Evolutionary conservation across 805 yeast species (phyloP), one percentile per base, ranked within the genome.

Genomic region (Hermanozyma aechmeae): DNA sequence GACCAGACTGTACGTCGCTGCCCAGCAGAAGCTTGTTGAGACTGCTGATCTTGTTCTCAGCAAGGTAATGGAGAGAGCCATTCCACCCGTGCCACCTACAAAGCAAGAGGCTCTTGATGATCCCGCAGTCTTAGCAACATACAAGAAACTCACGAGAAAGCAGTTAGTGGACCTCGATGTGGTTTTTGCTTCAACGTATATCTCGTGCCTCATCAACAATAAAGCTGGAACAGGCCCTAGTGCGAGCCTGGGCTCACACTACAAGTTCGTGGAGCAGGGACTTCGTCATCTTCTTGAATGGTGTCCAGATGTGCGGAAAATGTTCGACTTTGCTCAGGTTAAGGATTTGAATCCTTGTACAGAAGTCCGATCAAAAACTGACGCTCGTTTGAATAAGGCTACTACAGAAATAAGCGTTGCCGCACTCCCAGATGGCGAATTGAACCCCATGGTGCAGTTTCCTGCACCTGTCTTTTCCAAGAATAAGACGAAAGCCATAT

Each of bases 11-110:
- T 35, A 53, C 8, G 39, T 50, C 17, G 48, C 52, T 16, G 30
- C 36, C n/a, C 61, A 61, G 16, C 52, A 51, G 4, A 47, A 45
- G 24, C 31, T 53, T 13, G 41, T 53, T 1, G 34, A 33, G 8
- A 48, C 52, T 10, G 57, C 58, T 12, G 43, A 53, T 16, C 22
- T 46, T 21, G 43, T 60, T 5, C 41, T 54, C 24, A 38, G 37
- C 1, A 55, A 53, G 29, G 51, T 53, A 4, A 23, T 50, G 11
- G 27, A 24, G 2, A 46, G 42, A 3, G 58, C 66, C 13, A 50
- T 37, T 5, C 64, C 65, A 3, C 61, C 63, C 1, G 34, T 21
- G 10, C 58, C 62, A 10, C 62, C 62, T 11, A 45, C 53, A 4
- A 45, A 44, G 27, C 53, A 45, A 22, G 46, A 48, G 21, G 47